Base-by-base conservation (phyloP, 225 moss, liverwort and hornwort genomes). In the Straminergon stramineum region DNA sequence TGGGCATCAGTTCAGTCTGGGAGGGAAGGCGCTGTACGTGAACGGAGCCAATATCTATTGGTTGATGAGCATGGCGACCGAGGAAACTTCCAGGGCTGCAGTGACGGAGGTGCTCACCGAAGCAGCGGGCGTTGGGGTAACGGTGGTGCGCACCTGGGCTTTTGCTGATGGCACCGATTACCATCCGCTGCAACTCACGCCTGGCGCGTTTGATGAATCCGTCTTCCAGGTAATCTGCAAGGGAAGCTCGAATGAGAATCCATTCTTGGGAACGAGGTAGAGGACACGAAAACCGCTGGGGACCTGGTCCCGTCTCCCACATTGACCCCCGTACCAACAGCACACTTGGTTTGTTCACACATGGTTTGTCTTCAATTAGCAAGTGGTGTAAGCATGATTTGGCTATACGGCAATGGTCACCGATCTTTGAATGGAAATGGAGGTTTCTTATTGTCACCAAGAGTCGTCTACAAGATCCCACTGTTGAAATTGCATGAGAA, bases 91-190 rank as follows among this genome's bases (percentile, higher is more conserved):
- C 62, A 89, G 92, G 62, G 43, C 75, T 56, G 87, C 81, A 26
- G 96, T 96, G 85, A 85, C 87, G 63, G 90, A 94, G 65, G 93
- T 92, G 66, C 86, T 95, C 41, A 77, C 88, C 30, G 85, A 96
- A 87, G 92, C 96, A 55, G 92, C 93, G 13, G 45, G 85, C 39
- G 89, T 95, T 37, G 96, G 96, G 63, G 93, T 95, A 61, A 94
- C 94, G 28, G 94, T 96, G 39, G 95, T 93, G 88, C 93, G 95
- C 68, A 93, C 95, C 60, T 95, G 96, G 96, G 96, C 95, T n/a
- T 96, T 96, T 45, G 94, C 92, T 30, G 96, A 96, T 77, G 95
- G 96, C 24, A 84, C 65, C 67, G 70, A 87, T 68, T 79, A 93
- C 81, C 86, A 89, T 75, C 83, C 94, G 30, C 91, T 95, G 37